Evolutionary conservation across 306 rosid species (phyloP).

Genomic region (Pterocarpus macrocarpus): DNA sequence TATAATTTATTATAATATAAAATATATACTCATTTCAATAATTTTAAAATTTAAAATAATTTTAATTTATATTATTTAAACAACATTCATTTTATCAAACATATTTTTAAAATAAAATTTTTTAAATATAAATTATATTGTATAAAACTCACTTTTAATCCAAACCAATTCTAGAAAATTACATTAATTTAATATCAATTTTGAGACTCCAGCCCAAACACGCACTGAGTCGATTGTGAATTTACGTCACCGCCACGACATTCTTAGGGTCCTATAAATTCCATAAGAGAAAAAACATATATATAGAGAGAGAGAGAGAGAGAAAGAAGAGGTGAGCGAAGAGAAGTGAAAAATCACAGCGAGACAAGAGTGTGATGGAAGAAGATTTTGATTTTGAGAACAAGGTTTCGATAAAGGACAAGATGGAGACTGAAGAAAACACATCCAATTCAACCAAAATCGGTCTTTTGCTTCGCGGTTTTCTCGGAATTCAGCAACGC

Average conservation of each 20-base stretch:
- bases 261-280: not conserved
- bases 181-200: too few species aligned
- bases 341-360: not conserved
- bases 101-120: too few species aligned
- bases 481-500: conserved; percentile 75
- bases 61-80: too few species aligned
- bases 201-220: too few species aligned
- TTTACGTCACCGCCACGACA: not conserved
- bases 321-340: not conserved
- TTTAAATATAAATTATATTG: too few species aligned
- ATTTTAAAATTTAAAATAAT: too few species aligned
- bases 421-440: conserved; percentile 49
- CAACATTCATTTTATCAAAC: too few species aligned
- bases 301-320: too few species aligned
- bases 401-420: conserved; percentile 65
- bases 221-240: not conserved
- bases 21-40: too few species aligned
- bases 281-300: not conserved
- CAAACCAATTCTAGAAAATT: too few species aligned
- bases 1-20: too few species aligned
- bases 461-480: conserved; percentile 63
- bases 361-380: conserved; percentile 48
- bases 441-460: conserved; percentile 40
- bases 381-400: conserved; percentile 66
- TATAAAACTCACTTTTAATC: too few species aligned